Conservation (phyloP, 176 grass and related monocot species). For the sorghum (Sorghum bicolor) region Sorghum_bicolor_NCBIv3 NC_012872.2:67804501-67805000, state of each 20-base stretch:
- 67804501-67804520: not conserved
- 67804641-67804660: not conserved
- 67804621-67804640: constrained; percentile 1
- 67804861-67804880: not conserved
- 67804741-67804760: constrained; percentile 5
- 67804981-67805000: not conserved
- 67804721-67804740: not conserved
- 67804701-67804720: not conserved
- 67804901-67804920: not conserved
- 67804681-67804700: not conserved
- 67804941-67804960: not conserved
- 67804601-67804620: not conserved
- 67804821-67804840: not conserved
- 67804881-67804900: not conserved
- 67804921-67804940: not conserved
- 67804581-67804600: not conserved
- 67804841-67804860: not conserved
- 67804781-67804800: not conserved
- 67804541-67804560: not conserved
- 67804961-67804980: not conserved
- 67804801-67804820: not conserved
- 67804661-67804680: not conserved
- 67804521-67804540: not conserved
- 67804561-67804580: not conserved
- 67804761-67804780: not conserved